phyloP scores from a whole-genome alignment of 2,329 filamentous ascomycete species.

The Aspergillus sp. region DNA sequence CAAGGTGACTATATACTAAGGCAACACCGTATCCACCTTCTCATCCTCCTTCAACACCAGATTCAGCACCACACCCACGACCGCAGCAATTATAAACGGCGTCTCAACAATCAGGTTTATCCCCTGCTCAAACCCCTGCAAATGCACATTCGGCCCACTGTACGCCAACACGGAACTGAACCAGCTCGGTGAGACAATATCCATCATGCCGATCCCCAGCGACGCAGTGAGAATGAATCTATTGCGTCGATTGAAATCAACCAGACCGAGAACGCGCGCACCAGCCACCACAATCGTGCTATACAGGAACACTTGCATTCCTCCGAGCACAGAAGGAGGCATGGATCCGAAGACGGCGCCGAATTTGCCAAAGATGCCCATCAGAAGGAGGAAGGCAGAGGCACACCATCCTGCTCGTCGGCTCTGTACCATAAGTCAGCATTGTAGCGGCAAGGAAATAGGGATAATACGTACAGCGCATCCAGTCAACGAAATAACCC shows the following conservation, averaged over 20 bases:
- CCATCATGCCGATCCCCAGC: constrained; percentile 71
- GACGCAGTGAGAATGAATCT: constrained; percentile 79
- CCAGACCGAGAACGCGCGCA: constrained; percentile 71
- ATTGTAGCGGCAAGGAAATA: no score
- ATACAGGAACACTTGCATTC: constrained; percentile 81
- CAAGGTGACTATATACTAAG: neutral
- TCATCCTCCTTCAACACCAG: constrained; percentile 14
- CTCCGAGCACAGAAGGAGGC: constrained; percentile 65
- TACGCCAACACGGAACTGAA: constrained; percentile 74
- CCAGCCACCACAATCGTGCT: constrained; percentile 74
- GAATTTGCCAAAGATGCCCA: constrained; percentile 83
- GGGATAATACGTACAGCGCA: constrained; percentile 56
- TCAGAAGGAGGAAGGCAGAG: constrained; percentile 74
- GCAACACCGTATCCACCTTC: neutral
- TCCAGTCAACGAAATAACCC: constrained; percentile 77
- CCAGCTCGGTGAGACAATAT: constrained; percentile 67
- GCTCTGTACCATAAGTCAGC: constrained; percentile 48
- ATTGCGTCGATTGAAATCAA: constrained; percentile 75
- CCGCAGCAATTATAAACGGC: constrained; percentile 33
- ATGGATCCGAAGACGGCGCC: constrained; percentile 77
- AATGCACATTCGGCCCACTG: constrained; percentile 63
- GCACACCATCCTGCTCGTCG: constrained; percentile 77
- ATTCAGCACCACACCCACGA: constrained; percentile 33
- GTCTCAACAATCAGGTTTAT: constrained; percentile 33
- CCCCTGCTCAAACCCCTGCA: constrained; percentile 62